Base-by-base conservation (phyloP, 495 filamentous ascomycete genomes). In the Evansstolkia leycettana region DNA sequence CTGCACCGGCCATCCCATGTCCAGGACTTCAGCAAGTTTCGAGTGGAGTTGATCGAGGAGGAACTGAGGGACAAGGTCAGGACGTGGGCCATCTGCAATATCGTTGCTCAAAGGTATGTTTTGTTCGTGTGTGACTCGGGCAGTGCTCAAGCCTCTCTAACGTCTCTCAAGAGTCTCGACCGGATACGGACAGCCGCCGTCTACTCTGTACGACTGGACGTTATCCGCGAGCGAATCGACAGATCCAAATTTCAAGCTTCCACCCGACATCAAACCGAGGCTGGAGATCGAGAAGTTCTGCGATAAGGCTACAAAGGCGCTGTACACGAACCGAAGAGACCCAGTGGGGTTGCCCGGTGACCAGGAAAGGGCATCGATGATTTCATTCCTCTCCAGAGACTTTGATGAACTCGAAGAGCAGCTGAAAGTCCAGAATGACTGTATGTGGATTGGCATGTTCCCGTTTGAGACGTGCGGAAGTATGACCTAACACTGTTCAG, bases 1-100 rank as follows among this genome's bases (percentile, higher is more conserved):
- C 72, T 95, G 32, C 87, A 95, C 48, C 76, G 86, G 15, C 87
- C 87, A 6, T 87, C 81, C 27, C 82, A 94, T 57, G 78, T 81
- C 13, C 84, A 93, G 51, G 87, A 94, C 57, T 94, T 94, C 56
- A 82, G 81, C 17, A 75, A 84, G 15, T 81, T 84, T 27, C 75
- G 77, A 3, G 75, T 93, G 12, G 80, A 89, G 43, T 70, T 93
- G 23, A 82, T 82, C 43, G 81, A 83, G 39, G 83, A 88, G 43
- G 84, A 93, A 41, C 65, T 94, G 37, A 72, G 78, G 44, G 87
- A 94, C 48, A 74, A 88, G 36, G 77, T 94, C 29, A 73, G 76
- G 39, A 94, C 87, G 0, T 94, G 87, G 87, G 86, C 85, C 11
- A 78, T 84, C 8, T 89, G 84, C 50, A 94, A 94, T 51, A 84